These are phyloP conservation scores for Populus trichocarpa DNA, from an alignment of 441 rosid species.

Conservation along the genomic window DNA sequence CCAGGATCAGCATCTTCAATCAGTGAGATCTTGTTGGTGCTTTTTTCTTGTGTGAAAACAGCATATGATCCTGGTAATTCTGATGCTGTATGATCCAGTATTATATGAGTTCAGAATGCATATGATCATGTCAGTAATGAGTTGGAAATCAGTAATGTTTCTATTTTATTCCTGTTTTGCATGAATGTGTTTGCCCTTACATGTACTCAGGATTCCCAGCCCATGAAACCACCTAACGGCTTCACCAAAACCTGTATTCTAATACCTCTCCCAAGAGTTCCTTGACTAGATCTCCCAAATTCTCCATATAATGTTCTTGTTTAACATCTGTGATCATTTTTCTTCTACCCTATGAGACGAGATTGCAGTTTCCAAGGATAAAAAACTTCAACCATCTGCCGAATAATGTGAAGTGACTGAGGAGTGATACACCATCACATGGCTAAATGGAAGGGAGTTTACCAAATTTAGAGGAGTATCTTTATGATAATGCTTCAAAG, in stretches of 20 bases:
- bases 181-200: conserved; percentile 2
- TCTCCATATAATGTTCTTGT: not conserved
- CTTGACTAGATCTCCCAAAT: conserved; percentile 18
- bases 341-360: not conserved
- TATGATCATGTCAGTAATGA: not conserved
- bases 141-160: conserved; percentile 8
- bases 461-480: conserved; percentile 15
- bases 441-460: conserved; percentile 6
- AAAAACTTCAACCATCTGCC: not conserved
- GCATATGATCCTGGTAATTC: not conserved
- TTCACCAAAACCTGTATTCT: conserved; percentile 6
- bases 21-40: conserved; percentile 3
- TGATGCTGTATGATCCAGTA: not conserved
- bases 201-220: conserved; percentile 3
- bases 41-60: not conserved
- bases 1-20: conserved; percentile 2
- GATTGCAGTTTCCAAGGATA: not conserved
- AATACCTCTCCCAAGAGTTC: not conserved
- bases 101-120: not conserved
- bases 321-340: conserved; percentile 7
- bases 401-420: conserved; percentile 18
- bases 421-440: conserved; percentile 14
- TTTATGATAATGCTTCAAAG: conserved; percentile 8
- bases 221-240: not conserved
- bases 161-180: not conserved